Percentiles rank a stretch among this genome's conserved stretches.
phyloP scores from a whole-genome alignment of 2,329 filamentous ascomycete species.

The Cladophialophora carrionii region DNA sequence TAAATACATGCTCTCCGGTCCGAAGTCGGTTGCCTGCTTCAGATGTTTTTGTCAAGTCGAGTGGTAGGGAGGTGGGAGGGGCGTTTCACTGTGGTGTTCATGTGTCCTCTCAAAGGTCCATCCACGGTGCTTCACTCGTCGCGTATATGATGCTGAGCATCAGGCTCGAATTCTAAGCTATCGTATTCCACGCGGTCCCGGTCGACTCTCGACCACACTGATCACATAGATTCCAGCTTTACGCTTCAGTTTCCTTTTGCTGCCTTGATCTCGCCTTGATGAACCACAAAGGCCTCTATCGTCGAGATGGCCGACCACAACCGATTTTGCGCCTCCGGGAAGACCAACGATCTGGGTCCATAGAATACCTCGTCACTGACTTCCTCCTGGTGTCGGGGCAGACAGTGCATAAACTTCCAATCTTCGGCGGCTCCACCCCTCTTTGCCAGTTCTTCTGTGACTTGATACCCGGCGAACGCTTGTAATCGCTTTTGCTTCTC shows the following conservation, averaged over 20 bases:
- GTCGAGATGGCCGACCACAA: slow-evolving; percentile 88
- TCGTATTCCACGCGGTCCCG: neutral
- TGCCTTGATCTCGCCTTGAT: slow-evolving; percentile 73
- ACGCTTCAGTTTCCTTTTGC: neutral
- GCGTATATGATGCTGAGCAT: neutral
- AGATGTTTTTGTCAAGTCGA: neutral
- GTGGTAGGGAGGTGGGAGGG: neutral
- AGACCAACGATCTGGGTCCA: slow-evolving; percentile 80
- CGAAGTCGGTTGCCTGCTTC: no score
- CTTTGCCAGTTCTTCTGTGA: slow-evolving; percentile 82
- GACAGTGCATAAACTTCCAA: slow-evolving; percentile 99
- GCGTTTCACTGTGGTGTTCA: neutral
- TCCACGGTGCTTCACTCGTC: neutral
- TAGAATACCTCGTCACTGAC: slow-evolving; percentile 96
- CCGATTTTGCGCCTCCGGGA: slow-evolving; percentile 91
- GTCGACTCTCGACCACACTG: neutral
- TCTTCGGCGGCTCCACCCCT: slow-evolving; percentile 80
- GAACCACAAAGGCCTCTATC: slow-evolving; percentile 89
- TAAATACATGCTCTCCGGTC: no score
- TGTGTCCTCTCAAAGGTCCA: neutral
- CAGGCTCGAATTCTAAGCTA: neutral
- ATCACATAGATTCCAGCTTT: neutral
- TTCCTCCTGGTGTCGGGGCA: slow-evolving; percentile 89
- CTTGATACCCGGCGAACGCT: slow-evolving; percentile 87
- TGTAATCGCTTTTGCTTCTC: slow-evolving; percentile 76